Evolutionary conservation across 306 rosid genomes (phyloP).

Genomic region (Morella rubra): DNA sequence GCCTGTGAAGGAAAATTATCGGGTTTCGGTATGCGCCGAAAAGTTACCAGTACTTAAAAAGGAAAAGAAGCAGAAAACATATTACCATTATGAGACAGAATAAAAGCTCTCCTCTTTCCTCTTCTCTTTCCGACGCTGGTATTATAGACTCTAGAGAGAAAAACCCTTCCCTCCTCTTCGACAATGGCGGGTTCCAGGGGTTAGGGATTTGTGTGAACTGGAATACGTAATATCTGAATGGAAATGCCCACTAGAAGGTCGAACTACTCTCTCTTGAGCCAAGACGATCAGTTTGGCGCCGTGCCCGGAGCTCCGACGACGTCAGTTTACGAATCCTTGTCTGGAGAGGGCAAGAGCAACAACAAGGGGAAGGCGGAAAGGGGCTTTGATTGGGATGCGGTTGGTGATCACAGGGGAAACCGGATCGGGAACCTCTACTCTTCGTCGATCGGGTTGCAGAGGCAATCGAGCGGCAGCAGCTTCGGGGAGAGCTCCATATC

Average conservation of each 20-base stretch:
- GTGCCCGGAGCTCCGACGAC: slow-evolving; percentile 42
- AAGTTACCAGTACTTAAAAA: neutral
- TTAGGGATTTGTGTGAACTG: slow-evolving; percentile 39
- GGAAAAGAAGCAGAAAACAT: neutral
- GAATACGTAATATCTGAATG: slow-evolving; percentile 39
- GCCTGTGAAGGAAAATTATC: no score
- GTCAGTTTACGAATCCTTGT: slow-evolving; percentile 47
- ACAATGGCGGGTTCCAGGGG: slow-evolving; percentile 69
- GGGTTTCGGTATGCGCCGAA: slow-evolving; percentile 7
- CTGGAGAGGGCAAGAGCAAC: slow-evolving; percentile 62
- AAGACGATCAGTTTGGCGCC: slow-evolving; percentile 55
- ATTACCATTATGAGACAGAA: slow-evolving; percentile 50
- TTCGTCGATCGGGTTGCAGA: slow-evolving; percentile 71
- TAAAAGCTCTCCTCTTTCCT: slow-evolving; percentile 24
- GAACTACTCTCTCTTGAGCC: slow-evolving; percentile 79
- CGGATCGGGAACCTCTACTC: slow-evolving; percentile 76
- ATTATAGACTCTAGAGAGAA: slow-evolving; percentile 37
- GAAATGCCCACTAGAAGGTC: slow-evolving; percentile 90
- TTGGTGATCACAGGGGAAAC: slow-evolving; percentile 62
- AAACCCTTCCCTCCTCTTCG: slow-evolving; percentile 15
- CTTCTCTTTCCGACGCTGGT: slow-evolving; percentile 49
- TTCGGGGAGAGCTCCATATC: slow-evolving; percentile 92
- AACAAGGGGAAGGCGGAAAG: slow-evolving; percentile 54
- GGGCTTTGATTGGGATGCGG: slow-evolving; percentile 71
- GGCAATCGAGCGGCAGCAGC: slow-evolving; percentile 98